Evolutionary conservation across 768 basidiomycete genomes (phyloP).

Genomic region (Favolaschia claudopus): DNA sequence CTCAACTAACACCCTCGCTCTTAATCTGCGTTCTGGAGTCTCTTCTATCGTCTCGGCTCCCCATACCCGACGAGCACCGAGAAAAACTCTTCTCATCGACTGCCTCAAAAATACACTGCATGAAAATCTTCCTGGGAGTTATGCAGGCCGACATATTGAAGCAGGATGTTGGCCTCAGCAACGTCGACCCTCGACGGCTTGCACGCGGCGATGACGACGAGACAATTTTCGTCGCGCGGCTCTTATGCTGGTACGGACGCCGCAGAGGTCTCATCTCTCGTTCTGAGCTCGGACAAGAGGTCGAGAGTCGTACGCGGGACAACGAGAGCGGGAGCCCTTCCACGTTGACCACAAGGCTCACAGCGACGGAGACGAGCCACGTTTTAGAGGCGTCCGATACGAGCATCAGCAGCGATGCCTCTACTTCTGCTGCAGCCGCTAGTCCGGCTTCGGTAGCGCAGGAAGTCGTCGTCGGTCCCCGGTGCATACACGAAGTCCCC

Average conservation of each 20-base stretch:
- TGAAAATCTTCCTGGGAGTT: conserved; percentile 80
- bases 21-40: conserved; percentile 76
- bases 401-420: conserved; percentile 30
- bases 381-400: conserved; percentile 37
- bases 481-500: conserved; percentile 65
- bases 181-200: conserved; percentile 69
- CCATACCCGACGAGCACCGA: conserved; percentile 40
- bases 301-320: conserved; percentile 10
- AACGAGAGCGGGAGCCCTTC: conserved; percentile 30
- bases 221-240: conserved; percentile 67
- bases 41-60: conserved; percentile 61
- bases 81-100: conserved; percentile 27
- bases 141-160: conserved; percentile 70
- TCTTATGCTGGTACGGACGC: conserved; percentile 75
- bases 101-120: conserved; percentile 61
- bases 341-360: conserved; percentile 40
- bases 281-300: neutral
- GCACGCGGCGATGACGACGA: conserved; percentile 74
- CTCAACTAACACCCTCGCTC: conserved; percentile 75
- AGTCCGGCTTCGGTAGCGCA: conserved; percentile 33
- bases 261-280: conserved; percentile 45
- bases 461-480: conserved; percentile 36
- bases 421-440: neutral
- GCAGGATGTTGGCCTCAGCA: conserved; percentile 67
- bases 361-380: conserved; percentile 28